Conservation (phyloP, 371 early-diverging fungal genomes). For the Coemansia sp. region DNA sequence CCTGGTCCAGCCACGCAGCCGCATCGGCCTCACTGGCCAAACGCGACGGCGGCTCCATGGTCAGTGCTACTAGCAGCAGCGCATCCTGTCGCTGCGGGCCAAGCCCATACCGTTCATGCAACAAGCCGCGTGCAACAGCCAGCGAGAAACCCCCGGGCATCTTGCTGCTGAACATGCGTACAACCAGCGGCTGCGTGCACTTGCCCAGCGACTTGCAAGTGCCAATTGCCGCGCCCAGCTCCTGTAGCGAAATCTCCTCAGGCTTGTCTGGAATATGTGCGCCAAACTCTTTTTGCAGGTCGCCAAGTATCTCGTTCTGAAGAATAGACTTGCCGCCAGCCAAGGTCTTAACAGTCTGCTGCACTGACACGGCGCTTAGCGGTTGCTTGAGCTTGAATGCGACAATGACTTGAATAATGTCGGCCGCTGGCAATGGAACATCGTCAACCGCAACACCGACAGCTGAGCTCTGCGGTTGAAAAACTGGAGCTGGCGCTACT, state of each 20-base stretch:
- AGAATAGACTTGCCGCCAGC: constrained; percentile 93
- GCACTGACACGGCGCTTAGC: constrained; percentile 71
- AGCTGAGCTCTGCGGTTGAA: constrained; percentile 23
- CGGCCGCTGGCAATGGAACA: constrained; percentile 74
- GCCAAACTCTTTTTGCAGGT: too few species aligned
- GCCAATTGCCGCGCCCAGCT: too few species aligned
- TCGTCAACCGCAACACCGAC: constrained; percentile 61
- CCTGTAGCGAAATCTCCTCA: too few species aligned
- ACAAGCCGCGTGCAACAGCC: constrained; percentile 91
- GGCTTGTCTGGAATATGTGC: too few species aligned
- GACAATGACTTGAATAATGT: too few species aligned
- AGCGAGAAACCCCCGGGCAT: too few species aligned
- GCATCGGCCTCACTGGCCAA: constrained; percentile 78
- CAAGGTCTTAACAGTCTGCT: constrained; percentile 92
- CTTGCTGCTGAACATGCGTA: too few species aligned
- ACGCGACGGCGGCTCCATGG: constrained; percentile 85
- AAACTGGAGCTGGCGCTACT: constrained; percentile 14
- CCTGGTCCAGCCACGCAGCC: constrained; percentile 77
- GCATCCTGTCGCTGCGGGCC: constrained; percentile 81
- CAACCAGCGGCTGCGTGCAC: too few species aligned
- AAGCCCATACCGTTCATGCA: constrained; percentile 81
- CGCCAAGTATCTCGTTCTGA: constrained; percentile 71
- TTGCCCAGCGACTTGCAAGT: too few species aligned
- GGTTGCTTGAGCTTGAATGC: constrained; percentile 90
- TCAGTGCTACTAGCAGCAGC: constrained; percentile 76